Base-by-base conservation (phyloP, 192 early-diverging fungal genomes). In the Fimicolochytrium jonesii region DNA sequence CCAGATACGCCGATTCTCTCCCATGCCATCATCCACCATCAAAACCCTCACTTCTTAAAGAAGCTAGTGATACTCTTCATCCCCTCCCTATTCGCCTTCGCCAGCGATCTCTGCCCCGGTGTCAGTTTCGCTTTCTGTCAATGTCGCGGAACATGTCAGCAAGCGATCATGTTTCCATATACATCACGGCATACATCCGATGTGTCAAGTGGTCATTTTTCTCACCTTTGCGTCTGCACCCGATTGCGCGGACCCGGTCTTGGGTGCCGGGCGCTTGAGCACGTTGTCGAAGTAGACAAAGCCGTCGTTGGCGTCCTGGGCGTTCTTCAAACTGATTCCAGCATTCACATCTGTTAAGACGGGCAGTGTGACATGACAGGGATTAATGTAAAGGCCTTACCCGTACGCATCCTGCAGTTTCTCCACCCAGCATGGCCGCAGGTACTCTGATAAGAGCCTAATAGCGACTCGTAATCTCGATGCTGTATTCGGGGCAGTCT, bases 41-140 rank as follows among this genome's bases (percentile, higher is more conserved):
- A n/a, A n/a, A n/a, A n/a, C n/a, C n/a, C n/a, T n/a, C n/a, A n/a
- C n/a, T 67, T 67, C 15, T 20, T 42, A 28, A 67, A 67, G 29
- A 67, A 67, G 22, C 55, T 58, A 6, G 66, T 23, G 18, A 67
- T 59, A 52, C 25, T 52, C 50, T 67, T 67, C 66, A 67, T 67
- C 20, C 66, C 66, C 25, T 43, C 35, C 39, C 34, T 59, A 37
- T 60, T 49, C 22, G 57, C 66, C 53, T 67, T 67, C 4, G 56
- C 57, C 11, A 67, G 54, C 1, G 46, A 25, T n/a, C 41, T 25
- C 25, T 67, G 66, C 4, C 30, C 66, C 1, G 2, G 23, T 4
- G 31, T 67, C 25, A 67, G 37, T 44, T 67, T 67, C 48, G n/a
- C 15, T 60, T 67, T 67, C 66, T 67, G 49, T 7, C 4, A 42